phyloP scores from a whole-genome alignment of 2,329 filamentous ascomycete species.

The Hymenoscyphus infarciens region DNA sequence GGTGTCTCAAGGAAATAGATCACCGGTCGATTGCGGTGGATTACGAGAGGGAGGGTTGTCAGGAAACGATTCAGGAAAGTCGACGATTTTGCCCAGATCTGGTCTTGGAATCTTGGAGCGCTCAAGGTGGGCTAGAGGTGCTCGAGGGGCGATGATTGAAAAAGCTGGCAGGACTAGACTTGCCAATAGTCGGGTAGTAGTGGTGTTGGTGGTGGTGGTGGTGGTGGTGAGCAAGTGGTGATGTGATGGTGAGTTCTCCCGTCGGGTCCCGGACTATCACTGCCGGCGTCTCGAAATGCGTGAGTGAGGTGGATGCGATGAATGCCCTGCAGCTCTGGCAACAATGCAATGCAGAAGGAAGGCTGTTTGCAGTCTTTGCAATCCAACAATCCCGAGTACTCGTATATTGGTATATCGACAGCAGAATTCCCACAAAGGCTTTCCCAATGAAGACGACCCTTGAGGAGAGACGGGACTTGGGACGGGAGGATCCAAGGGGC shows the following conservation, averaged over 20 bases:
- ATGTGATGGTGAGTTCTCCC: neutral
- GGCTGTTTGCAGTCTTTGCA: neutral
- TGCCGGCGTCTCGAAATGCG: neutral
- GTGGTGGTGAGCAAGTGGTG: too few relatives aligned
- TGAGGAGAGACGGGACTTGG: neutral
- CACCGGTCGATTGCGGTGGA: neutral
- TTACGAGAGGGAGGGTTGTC: neutral
- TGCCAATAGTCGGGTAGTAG: too few relatives aligned
- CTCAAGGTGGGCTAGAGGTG: neutral
- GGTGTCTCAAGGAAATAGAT: neutral
- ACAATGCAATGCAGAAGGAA: neutral
- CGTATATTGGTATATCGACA: too few relatives aligned
- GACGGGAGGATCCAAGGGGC: neutral
- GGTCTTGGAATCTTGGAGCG: neutral
- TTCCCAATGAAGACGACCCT: too few relatives aligned
- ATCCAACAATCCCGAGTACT: too few relatives aligned
- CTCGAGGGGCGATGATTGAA: neutral
- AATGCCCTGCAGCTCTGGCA: neutral
- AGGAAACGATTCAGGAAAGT: neutral
- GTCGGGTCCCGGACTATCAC: neutral
- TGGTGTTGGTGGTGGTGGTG: too few relatives aligned
- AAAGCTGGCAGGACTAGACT: too few relatives aligned
- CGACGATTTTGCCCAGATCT: neutral
- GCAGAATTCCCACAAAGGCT: too few relatives aligned
- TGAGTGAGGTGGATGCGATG: neutral